Percentiles rank a stretch among this genome's conserved stretches.
Evolutionary conservation across 2,329 filamentous ascomycete genomes (phyloP).

Genomic region (Aureobasidium leucospermi): DNA sequence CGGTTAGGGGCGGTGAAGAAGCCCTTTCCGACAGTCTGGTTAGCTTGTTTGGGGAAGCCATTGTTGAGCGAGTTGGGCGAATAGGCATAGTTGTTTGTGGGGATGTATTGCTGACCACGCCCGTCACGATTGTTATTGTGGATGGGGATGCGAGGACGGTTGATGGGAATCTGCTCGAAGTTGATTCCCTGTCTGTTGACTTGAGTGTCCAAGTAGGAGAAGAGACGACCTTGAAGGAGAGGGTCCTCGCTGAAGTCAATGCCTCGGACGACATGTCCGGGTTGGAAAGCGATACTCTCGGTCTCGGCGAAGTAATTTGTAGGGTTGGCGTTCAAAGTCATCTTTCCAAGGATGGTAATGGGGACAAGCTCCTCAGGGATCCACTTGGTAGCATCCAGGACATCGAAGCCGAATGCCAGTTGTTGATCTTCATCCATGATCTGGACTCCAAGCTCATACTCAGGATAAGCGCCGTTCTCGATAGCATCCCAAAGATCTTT

Average conservation of each 20-base stretch:
- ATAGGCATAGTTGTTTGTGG: conserved; percentile 63
- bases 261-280: conserved; percentile 48
- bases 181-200: conserved; percentile 41
- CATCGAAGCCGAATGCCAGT: conserved; percentile 39
- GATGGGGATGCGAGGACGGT: conserved; percentile 16
- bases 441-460: conserved; percentile 49
- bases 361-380: conserved; percentile 42
- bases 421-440: conserved; percentile 47
- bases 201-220: conserved; percentile 54
- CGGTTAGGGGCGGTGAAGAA: conserved; percentile 15
- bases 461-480: conserved; percentile 37
- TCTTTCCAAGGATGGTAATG: conserved; percentile 58
- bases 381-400: conserved; percentile 54
- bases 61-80: conserved; percentile 62
- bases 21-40: conserved; percentile 50
- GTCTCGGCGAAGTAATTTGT: conserved; percentile 64
- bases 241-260: conserved; percentile 21
- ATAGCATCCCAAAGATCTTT: conserved; percentile 40
- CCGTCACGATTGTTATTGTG: conserved; percentile 35
- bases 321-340: conserved; percentile 24
- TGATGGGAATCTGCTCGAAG: conserved; percentile 36
- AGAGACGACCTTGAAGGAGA: conserved; percentile 55
- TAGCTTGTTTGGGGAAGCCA: conserved; percentile 62
- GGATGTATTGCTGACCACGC: conserved; percentile 40
- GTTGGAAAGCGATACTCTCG: conserved; percentile 53